phyloP scores from a whole-genome alignment of 371 early-diverging fungal genomes.

The Capillidium heterosporum region DNA sequence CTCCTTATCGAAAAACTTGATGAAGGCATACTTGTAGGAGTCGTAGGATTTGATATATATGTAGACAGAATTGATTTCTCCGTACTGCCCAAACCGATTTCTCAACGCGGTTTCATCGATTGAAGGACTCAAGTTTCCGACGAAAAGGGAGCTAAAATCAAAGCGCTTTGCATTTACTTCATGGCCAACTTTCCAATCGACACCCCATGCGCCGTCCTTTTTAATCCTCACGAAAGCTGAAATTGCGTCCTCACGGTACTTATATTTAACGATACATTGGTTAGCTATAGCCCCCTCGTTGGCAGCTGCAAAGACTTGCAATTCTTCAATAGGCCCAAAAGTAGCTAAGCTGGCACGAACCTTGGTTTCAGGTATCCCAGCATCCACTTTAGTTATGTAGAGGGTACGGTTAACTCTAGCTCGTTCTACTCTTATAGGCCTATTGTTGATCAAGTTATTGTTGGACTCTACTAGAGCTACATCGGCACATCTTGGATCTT shows the following conservation, averaged over 20 bases:
- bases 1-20: constrained; percentile 28
- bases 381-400: constrained; percentile 28
- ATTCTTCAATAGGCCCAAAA: constrained; percentile 53
- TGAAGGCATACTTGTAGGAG: constrained; percentile 37
- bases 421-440: constrained; percentile 64
- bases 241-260: constrained; percentile 66
- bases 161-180: constrained; percentile 15
- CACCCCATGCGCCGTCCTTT: constrained; percentile 22
- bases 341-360: constrained; percentile 12
- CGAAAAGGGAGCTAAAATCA: constrained; percentile 37
- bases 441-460: constrained; percentile 41
- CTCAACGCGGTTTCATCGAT: constrained; percentile 24
- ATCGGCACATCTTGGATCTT: constrained; percentile 35
- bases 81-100: constrained; percentile 33
- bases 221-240: constrained; percentile 35
- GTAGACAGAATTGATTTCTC: constrained; percentile 26
- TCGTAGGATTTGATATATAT: constrained; percentile 21
- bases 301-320: constrained; percentile 30
- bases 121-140: constrained; percentile 41
- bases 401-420: constrained; percentile 71
- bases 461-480: constrained; percentile 44
- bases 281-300: constrained; percentile 19
- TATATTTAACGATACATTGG: constrained; percentile 50
- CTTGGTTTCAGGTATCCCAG: constrained; percentile 21
- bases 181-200: constrained; percentile 49